phyloP scores from a whole-genome alignment of 768 basidiomycete species.

The Lentinus tigrinus region DNA sequence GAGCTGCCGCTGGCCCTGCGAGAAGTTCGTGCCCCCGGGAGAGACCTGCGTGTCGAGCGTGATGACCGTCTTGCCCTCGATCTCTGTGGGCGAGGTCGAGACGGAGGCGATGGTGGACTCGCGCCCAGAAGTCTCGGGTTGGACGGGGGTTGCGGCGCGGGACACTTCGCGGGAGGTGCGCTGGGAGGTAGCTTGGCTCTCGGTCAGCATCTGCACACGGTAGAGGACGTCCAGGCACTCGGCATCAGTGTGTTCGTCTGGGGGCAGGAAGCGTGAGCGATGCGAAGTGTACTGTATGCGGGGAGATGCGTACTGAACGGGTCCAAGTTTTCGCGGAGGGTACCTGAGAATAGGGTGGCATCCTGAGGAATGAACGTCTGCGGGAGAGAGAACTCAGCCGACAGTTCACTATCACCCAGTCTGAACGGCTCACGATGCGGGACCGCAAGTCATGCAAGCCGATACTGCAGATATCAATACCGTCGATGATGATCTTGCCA shows the following conservation, averaged over 20 bases:
- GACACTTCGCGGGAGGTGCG: conserved; percentile 50
- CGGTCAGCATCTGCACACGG: conserved; percentile 75
- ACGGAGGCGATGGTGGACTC: conserved; percentile 34
- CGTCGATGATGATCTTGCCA: conserved; percentile 81
- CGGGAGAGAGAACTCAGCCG: not conserved
- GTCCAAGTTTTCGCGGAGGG: conserved; percentile 72
- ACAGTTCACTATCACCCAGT: conserved; percentile 27
- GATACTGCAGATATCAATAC: conserved; percentile 84
- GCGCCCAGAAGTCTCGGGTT: conserved; percentile 31
- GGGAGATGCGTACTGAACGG: conserved; percentile 51
- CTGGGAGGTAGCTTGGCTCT: conserved; percentile 47
- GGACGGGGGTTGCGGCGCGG: conserved; percentile 42
- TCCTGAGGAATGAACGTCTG: conserved; percentile 82
- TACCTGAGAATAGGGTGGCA: conserved; percentile 79
- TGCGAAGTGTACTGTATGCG: not conserved
- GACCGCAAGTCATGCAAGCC: conserved; percentile 84
- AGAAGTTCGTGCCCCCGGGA: conserved; percentile 87
- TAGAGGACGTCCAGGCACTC: conserved; percentile 80
- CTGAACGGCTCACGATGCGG: no score
- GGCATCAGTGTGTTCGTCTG: conserved; percentile 73
- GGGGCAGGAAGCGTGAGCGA: not conserved
- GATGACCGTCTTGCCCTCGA: conserved; percentile 55
- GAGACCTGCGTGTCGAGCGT: conserved; percentile 79
- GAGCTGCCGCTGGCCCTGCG: conserved; percentile 87
- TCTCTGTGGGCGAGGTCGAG: conserved; percentile 43